Percentiles rank a stretch among this genome's conserved stretches.
phyloP scores from a whole-genome alignment of 768 basidiomycete species.

The Myochromella boudieri region DNA sequence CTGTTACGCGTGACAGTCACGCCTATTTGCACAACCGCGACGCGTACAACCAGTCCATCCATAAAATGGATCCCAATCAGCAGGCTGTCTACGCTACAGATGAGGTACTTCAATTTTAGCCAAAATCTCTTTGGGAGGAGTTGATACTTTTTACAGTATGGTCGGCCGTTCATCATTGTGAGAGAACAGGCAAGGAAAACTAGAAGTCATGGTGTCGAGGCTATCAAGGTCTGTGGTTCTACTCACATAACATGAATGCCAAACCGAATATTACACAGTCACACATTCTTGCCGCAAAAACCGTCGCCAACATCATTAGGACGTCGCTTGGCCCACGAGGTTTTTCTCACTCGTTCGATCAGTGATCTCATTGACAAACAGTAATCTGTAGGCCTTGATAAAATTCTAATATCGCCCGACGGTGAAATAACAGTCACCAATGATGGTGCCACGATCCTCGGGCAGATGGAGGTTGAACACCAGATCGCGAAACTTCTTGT shows the following conservation, averaged over 20 bases:
- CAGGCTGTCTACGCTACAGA: conserved; percentile 84
- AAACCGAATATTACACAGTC: conserved; percentile 43
- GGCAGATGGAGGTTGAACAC: conserved; percentile 99
- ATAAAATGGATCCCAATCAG: conserved; percentile 42
- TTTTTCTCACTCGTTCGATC: conserved; percentile 27
- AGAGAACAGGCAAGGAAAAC: conserved; percentile 93
- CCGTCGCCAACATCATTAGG: conserved; percentile 91
- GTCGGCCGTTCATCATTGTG: conserved; percentile 96
- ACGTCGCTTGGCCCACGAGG: conserved; percentile 96
- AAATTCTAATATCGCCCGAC: conserved; percentile 93
- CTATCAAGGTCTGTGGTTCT: conserved; percentile 74
- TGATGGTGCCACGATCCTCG: conserved; percentile 96
- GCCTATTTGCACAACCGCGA: conserved; percentile 28
- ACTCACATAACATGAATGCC: conserved; percentile 13
- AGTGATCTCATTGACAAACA: conserved; percentile 1
- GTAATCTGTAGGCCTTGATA: conserved; percentile 73
- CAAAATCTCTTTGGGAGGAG: neutral
- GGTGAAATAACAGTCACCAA: conserved; percentile 99
- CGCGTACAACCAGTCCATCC: conserved; percentile 22
- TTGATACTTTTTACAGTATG: conserved; percentile 57
- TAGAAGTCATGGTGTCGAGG: conserved; percentile 87
- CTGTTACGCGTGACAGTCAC: conserved; percentile 34
- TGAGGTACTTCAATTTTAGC: conserved; percentile 49
- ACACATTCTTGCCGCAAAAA: conserved; percentile 93
- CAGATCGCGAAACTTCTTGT: conserved; percentile 98